These are phyloP conservation scores for Hymenoscyphus scutula DNA, from an alignment of 2,329 filamentous ascomycete species.

Conservation along the genomic window DNA sequence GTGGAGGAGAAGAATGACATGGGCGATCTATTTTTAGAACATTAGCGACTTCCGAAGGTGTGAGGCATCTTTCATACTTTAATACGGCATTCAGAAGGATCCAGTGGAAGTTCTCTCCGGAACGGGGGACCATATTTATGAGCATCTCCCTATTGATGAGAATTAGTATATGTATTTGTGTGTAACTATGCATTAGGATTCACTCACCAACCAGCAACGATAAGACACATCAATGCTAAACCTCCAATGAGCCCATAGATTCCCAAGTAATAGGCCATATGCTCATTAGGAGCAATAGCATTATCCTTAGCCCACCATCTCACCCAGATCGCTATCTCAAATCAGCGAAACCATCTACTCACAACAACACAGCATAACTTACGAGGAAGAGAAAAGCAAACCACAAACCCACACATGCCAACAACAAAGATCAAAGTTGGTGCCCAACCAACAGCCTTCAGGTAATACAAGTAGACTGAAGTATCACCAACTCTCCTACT, in stretches of 20 bases:
- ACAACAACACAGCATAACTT: slow-evolving; percentile 10
- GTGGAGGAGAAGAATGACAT: slow-evolving; percentile 34
- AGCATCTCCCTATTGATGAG: slow-evolving; percentile 36
- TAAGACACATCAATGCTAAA: slow-evolving; percentile 25
- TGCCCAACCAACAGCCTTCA: slow-evolving; percentile 14
- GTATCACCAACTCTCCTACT: slow-evolving; percentile 26
- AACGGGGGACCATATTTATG: neutral
- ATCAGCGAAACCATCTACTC: neutral
- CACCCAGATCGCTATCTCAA: slow-evolving; percentile 31
- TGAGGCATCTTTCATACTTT: slow-evolving; percentile 40
- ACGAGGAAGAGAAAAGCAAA: slow-evolving; percentile 28
- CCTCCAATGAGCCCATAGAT: slow-evolving; percentile 25
- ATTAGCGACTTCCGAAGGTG: slow-evolving; percentile 43
- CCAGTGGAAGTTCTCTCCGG: slow-evolving; percentile 8
- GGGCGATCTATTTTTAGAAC: slow-evolving; percentile 34
- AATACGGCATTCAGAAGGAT: slow-evolving; percentile 9
- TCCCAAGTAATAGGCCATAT: slow-evolving; percentile 22
- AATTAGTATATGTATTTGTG: neutral
- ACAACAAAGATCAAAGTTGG: slow-evolving; percentile 1
- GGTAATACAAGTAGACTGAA: slow-evolving; percentile 29
- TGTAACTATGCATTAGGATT: neutral
- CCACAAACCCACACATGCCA: slow-evolving; percentile 7
- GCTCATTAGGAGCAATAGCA: slow-evolving; percentile 17
- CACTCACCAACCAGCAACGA: neutral
- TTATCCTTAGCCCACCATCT: slow-evolving; percentile 35